Evolutionary conservation across 2,329 filamentous ascomycete genomes (phyloP), one percentile per base, ranked within the genome.

Genomic region (Fusarium sp.): DNA sequence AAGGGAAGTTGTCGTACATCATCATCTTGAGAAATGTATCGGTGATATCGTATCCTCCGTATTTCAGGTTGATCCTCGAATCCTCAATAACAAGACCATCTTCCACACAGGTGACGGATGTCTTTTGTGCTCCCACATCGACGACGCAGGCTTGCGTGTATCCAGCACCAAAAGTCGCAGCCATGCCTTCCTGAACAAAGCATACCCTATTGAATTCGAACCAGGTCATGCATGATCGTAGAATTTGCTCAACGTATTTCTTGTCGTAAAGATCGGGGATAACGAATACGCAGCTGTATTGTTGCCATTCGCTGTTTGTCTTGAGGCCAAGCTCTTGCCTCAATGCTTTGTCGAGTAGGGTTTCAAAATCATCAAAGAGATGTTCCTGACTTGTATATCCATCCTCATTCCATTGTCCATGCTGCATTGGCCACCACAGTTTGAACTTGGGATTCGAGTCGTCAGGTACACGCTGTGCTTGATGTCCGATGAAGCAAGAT

Each of bases 211-310:
- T 90, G 74, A 99, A 97, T 53, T 93, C 90, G 72, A 97, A 95
- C 78, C 94, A 93, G 43, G 86, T 89, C 80, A 98, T 90, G 69
- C 94, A 87, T 58, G 95, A 91, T 53, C 93, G 89, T 38, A 99
- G 81, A 9, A 96, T 81, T 73, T 91, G 88, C 45, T 92, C 92
- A 15, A 98, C 92, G 65, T 97, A 96, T 46, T 87, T 87, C 75
- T 96, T 96, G 78, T 99, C 95, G 78, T 98, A 99, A 9, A 99
- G 83, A 74, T 99, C 95, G 0, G 95, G 95, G 42, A 99, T 96
- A 63, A 99, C 89, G 72, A 98, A 92, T n/a, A 97, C 93, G 69
- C 93, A 97, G 70, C 91, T 95, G 77, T 97, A 98, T 74, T 96
- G 91, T 51, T 85, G 85, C 88, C 93, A 96, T 47, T 94, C 88